A percentile compares a stretch with the other conserved stretches of the same genome.
phyloP scores from a whole-genome alignment of 208 protist genomes.

The Crithidia fasciculata region DNA sequence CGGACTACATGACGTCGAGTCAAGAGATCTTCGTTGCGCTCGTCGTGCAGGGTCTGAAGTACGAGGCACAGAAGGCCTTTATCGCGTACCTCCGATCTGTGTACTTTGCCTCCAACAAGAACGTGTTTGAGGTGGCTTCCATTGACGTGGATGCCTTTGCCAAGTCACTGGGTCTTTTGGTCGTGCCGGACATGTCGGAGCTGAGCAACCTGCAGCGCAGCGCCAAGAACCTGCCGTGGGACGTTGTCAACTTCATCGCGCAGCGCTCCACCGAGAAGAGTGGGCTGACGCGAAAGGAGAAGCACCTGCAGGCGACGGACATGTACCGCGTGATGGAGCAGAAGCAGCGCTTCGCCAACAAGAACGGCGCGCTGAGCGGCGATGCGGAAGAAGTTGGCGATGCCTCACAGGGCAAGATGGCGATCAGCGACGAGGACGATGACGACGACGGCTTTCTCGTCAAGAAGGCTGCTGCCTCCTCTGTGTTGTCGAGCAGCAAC shows the following conservation, averaged over 20 bases:
- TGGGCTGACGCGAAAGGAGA: constrained; percentile 75
- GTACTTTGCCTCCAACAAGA: constrained; percentile 95
- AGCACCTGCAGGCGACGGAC: constrained; percentile 83
- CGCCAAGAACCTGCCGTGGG: constrained; percentile 91
- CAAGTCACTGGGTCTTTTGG: constrained; percentile 92
- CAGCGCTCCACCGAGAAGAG: constrained; percentile 24
- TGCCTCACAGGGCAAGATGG: no score
- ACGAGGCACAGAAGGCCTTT: constrained; percentile 98
- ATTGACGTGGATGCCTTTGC: constrained; percentile 93
- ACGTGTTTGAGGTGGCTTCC: constrained; percentile 93
- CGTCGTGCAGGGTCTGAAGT: constrained; percentile 95
- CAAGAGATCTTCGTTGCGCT: constrained; percentile 92
- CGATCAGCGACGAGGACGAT: constrained; percentile 32
- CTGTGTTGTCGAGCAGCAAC: background rate
- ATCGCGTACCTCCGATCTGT: constrained; percentile 97
- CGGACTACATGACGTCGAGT: constrained; percentile 67
- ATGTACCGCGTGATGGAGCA: constrained; percentile 89
- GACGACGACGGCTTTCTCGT: constrained; percentile 51
- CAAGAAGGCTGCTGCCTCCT: constrained; percentile 34
- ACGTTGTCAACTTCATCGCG: constrained; percentile 88
- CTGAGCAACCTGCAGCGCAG: constrained; percentile 69
- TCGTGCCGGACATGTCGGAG: constrained; percentile 94
- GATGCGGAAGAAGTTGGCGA: constrained; percentile 1
- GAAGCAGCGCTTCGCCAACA: constrained; percentile 69
- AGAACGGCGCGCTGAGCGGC: constrained; percentile 31